Conservation (phyloP, 352 stramenopile genomes). For the Globisporangium camurandrum region DNA sequence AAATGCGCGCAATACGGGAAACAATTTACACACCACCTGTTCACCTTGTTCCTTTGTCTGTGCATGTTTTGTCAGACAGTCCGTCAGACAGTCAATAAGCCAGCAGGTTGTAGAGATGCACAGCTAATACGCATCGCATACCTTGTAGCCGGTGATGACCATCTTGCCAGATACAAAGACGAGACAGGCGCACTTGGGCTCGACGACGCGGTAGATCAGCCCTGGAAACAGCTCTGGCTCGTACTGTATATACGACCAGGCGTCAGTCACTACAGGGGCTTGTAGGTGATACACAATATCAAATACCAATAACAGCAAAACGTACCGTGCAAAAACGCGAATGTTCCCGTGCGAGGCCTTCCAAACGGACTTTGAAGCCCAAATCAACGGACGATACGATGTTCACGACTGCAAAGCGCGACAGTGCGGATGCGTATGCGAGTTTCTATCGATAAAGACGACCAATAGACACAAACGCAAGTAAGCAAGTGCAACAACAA, state of each 20-base stretch:
- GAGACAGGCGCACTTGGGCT: constrained; percentile 90
- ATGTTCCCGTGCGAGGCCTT: constrained; percentile 57
- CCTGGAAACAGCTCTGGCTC: constrained; percentile 97
- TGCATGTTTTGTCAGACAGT: no score
- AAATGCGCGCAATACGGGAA: no score
- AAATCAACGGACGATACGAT: no score
- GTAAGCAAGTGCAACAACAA: neutral
- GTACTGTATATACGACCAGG: constrained; percentile 42
- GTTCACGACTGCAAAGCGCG: no score
- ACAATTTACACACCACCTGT: no score
- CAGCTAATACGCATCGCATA: no score
- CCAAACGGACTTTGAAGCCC: constrained; percentile 67
- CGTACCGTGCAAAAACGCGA: constrained; percentile 62
- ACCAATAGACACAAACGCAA: neutral
- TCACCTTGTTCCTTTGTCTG: no score
- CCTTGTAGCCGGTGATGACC: constrained; percentile 92
- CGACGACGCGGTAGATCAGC: constrained; percentile 93
- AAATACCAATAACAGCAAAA: neutral
- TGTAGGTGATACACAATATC: no score
- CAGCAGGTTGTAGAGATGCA: no score
- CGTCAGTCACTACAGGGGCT: neutral
- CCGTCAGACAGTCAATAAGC: no score
- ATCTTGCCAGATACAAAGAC: no score
- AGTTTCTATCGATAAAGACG: no score
- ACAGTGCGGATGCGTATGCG: constrained; percentile 31